Evolutionary conservation across 352 stramenopile species (phyloP).

Genomic region (Thalassiosira exigua): DNA sequence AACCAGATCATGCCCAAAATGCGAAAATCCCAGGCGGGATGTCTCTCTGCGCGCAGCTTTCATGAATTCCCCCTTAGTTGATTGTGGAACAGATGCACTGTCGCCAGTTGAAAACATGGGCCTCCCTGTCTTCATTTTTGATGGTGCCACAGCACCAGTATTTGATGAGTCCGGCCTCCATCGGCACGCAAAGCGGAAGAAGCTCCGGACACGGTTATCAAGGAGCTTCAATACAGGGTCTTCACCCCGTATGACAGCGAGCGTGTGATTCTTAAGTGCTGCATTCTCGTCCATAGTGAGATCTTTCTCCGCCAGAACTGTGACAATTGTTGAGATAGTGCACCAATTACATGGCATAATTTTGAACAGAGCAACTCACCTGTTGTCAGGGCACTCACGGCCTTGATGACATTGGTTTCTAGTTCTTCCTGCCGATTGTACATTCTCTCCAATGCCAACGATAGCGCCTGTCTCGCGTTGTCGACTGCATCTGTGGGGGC

Average conservation of each 20-base stretch:
- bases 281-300: conserved; percentile 13
- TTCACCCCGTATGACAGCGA: conserved; percentile 45
- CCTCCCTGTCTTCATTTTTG: conserved; percentile 52
- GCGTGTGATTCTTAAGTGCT: conserved; percentile 43
- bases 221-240: conserved; percentile 70
- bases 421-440: conserved; percentile 31
- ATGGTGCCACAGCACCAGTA: too few species aligned
- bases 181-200: conserved; percentile 54
- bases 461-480: conserved; percentile 22
- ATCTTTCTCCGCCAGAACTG: conserved; percentile 36
- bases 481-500: conserved; percentile 17
- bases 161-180: conserved; percentile 25
- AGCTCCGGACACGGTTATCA: conserved; percentile 56
- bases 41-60: conserved; percentile 44
- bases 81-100: too few species aligned
- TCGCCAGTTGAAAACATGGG: too few species aligned
- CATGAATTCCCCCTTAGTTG: conserved; percentile 47
- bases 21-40: conserved; percentile 42
- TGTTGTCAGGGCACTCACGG: conserved; percentile 42
- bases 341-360: too few species aligned
- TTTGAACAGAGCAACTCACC: too few species aligned
- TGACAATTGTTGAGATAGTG: too few species aligned
- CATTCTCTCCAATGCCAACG: conserved; percentile 28
- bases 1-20: conserved; percentile 43
- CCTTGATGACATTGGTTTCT: conserved; percentile 36